Evolutionary conservation across 2,329 filamentous ascomycete species (phyloP), one percentile per base, ranked within the genome.

Genomic region (Trichophyton benhamiae): DNA sequence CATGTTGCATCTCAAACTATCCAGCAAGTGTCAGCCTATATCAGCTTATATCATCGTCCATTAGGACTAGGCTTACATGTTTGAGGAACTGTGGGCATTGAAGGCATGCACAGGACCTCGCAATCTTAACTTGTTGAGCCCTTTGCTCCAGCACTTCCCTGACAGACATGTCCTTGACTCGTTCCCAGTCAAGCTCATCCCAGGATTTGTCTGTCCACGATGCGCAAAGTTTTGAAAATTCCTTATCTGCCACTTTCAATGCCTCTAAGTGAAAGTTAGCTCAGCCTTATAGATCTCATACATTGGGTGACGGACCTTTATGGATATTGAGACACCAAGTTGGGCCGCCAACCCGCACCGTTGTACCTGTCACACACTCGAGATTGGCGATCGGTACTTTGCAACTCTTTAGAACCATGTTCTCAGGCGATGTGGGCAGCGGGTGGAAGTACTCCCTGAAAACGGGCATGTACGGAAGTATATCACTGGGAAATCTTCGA

Each of bases 1-100:
- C 90, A 70, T 99, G 91, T 69, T 91, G 89, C 88, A 96, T 95
- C 64, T 91, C 88, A 71, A 94, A 96, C 87, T 92, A 63, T 44
- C 17, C 33, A 33, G 13, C 1, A 38, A 60, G 7, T 11, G 17
- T 64, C 49, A 64, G 58, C 17, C 33, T 30, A 58, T 36, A 9
- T 22, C 8, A 30, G 27, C 33, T 22, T 9, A 25, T 22, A 41
- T 11, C n/a, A 3, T 5, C 20, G 15, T 52, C 4, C 22, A 52
- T 52, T 2, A 11, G n/a, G 15, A 49, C 7, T 6, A 44, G n/a
- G 82, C 80, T 7, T 77, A 91, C 88, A 72, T 99, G 94, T 74
- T 95, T 92, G 64, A 94, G 72, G 74, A 97, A 95, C 58, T 87
- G 75, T 0, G 86, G 83, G 69, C 94, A 99, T 42, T 80, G 75